phyloP scores from a whole-genome alignment of 2,329 filamentous ascomycete species.

The Graphilbum fragrans region DNA sequence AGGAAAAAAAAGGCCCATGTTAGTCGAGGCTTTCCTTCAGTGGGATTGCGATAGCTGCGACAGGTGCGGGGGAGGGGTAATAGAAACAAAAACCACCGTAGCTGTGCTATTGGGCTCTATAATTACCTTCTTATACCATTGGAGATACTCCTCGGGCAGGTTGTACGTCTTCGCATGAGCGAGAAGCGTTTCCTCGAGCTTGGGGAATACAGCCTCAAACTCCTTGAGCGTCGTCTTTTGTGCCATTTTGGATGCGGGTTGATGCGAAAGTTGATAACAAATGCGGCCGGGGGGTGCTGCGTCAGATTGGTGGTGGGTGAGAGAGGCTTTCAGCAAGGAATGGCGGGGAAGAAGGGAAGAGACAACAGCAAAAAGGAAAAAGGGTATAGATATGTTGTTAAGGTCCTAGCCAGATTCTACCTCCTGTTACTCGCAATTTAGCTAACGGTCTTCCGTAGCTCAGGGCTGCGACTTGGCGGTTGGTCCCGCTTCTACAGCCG shows the following conservation, averaged over 20 bases:
- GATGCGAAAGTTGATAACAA: neutral
- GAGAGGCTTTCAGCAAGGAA: too few species aligned
- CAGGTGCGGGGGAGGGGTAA: neutral
- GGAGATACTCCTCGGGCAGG: slow-evolving; percentile 64
- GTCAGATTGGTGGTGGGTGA: neutral
- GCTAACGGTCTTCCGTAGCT: too few species aligned
- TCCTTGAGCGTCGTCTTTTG: slow-evolving; percentile 68
- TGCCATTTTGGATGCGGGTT: slow-evolving; percentile 32
- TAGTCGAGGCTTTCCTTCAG: too few species aligned
- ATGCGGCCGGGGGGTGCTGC: too few species aligned
- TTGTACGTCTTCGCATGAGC: slow-evolving; percentile 72
- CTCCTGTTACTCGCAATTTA: too few species aligned
- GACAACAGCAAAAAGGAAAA: too few species aligned
- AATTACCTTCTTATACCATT: slow-evolving; percentile 75
- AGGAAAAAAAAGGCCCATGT: too few species aligned
- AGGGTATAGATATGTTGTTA: too few species aligned
- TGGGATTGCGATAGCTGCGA: too few species aligned
- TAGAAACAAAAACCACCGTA: neutral
- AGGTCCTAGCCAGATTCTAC: too few species aligned
- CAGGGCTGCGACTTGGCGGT: too few species aligned
- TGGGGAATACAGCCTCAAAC: slow-evolving; percentile 84
- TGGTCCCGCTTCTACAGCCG: neutral
- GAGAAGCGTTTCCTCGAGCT: slow-evolving; percentile 70
- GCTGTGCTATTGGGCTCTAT: neutral
- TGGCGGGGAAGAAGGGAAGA: too few species aligned